Evolutionary conservation across 257 asterid genomes (phyloP).

Genomic region (Nicotiana knightiana): DNA sequence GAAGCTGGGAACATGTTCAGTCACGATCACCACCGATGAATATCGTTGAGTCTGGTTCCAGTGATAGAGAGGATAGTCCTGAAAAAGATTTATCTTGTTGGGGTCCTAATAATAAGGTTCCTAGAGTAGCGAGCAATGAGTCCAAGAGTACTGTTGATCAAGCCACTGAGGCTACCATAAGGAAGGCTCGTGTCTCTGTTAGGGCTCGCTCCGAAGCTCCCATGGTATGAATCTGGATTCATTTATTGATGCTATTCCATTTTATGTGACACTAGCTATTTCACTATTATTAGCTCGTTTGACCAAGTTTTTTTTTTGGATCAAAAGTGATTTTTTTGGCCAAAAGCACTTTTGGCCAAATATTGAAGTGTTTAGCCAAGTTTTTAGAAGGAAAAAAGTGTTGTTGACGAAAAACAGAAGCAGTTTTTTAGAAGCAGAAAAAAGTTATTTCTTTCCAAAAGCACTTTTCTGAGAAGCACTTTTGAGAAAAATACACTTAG

Average conservation of each 20-base stretch:
- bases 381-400: too few species aligned
- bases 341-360: too few species aligned
- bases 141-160: conserved; percentile 50
- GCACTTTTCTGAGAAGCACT: too few species aligned
- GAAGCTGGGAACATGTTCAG: conserved; percentile 17
- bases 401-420: too few species aligned
- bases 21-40: conserved; percentile 31
- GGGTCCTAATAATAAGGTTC: conserved; percentile 44
- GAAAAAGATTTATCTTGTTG: conserved; percentile 33
- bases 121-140: conserved; percentile 25
- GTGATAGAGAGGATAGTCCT: conserved; percentile 31
- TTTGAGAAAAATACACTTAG: too few species aligned
- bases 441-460: too few species aligned
- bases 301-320: too few species aligned
- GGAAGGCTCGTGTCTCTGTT: conserved; percentile 97
- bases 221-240: conserved; percentile 34
- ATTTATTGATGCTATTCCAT: not conserved
- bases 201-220: conserved; percentile 89
- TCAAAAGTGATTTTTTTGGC: too few species aligned
- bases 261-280: too few species aligned
- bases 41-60: not conserved
- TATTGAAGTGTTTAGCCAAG: too few species aligned
- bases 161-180: conserved; percentile 83
- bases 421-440: too few species aligned
- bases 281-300: too few species aligned